These are phyloP conservation scores for Didymella pomorum DNA, from an alignment of 2,329 filamentous ascomycete species.

Conservation along the genomic window DNA sequence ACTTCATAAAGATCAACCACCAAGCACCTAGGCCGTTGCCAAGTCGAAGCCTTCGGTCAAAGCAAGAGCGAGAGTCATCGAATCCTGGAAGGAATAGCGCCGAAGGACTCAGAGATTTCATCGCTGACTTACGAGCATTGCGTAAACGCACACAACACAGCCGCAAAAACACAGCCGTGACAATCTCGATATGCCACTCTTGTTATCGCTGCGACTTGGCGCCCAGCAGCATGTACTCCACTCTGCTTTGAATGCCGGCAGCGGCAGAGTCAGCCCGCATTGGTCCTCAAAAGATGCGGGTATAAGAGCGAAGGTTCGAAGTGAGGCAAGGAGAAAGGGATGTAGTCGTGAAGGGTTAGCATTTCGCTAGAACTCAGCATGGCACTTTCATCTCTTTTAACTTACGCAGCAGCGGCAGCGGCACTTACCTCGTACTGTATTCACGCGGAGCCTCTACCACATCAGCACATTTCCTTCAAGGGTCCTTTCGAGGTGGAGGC, in stretches of 20 bases:
- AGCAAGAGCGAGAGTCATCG: conserved; percentile 1
- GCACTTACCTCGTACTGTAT: neutral
- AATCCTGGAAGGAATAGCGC: neutral
- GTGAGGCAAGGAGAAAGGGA: neutral
- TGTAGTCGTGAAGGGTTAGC: neutral
- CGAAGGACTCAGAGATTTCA: conserved; percentile 1
- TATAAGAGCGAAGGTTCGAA: neutral
- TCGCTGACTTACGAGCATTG: conserved; percentile 3
- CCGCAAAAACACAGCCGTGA: neutral
- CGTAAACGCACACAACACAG: neutral
- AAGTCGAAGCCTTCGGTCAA: conserved; percentile 3
- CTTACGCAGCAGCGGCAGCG: neutral
- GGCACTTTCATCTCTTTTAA: neutral
- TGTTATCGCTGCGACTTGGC: conserved; percentile 11
- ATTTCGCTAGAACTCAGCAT: neutral
- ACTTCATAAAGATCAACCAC: neutral
- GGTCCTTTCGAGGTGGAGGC: conserved; percentile 11
- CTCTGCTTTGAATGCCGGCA: conserved; percentile 11
- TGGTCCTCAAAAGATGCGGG: neutral
- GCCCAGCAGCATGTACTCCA: conserved; percentile 5
- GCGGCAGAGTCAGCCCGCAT: neutral
- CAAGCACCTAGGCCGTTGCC: conserved; percentile 7
- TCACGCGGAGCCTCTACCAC: conserved; percentile 1
- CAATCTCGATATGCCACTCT: conserved; percentile 8
- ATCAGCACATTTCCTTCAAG: conserved; percentile 2